Conservation (phyloP, 768 basidiomycete genomes). For the Kwoniella sp. region DNA sequence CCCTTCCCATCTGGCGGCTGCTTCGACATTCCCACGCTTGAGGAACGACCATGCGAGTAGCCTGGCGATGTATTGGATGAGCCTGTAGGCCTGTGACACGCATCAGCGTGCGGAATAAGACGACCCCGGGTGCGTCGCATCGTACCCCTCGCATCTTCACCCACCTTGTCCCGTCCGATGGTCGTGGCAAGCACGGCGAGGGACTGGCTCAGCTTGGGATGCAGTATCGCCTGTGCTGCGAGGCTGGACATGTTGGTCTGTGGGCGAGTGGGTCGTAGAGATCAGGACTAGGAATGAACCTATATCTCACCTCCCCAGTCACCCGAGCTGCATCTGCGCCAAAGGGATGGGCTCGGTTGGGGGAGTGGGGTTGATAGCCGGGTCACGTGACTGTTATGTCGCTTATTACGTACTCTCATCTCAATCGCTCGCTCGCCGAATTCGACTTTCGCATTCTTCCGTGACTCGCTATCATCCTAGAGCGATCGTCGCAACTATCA, state of each 20-base stretch:
- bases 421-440: slow-evolving; percentile 1
- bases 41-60: slow-evolving; percentile 80
- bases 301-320: too few relatives aligned
- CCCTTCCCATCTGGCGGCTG: slow-evolving; percentile 72
- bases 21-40: slow-evolving; percentile 63
- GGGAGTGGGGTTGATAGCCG: too few relatives aligned
- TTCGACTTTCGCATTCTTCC: too few relatives aligned
- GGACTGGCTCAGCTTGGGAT: slow-evolving; percentile 70
- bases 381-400: neutral
- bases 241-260: slow-evolving; percentile 38
- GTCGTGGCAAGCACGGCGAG: slow-evolving; percentile 77
- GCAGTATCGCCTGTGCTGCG: slow-evolving; percentile 65
- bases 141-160: too few relatives aligned
- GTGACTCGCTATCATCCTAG: too few relatives aligned
- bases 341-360: too few relatives aligned
- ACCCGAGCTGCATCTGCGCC: too few relatives aligned
- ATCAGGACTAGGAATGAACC: too few relatives aligned
- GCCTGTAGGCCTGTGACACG: slow-evolving; percentile 67
- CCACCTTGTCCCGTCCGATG: slow-evolving; percentile 88
- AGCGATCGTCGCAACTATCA: too few relatives aligned
- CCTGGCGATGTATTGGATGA: slow-evolving; percentile 83
- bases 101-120: neutral
- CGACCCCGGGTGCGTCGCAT: slow-evolving; percentile 7
- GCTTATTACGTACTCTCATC: neutral
- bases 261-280: too few relatives aligned